Conservation (phyloP, 148 eudicot species). For the Selenicereus undatus region DNA sequence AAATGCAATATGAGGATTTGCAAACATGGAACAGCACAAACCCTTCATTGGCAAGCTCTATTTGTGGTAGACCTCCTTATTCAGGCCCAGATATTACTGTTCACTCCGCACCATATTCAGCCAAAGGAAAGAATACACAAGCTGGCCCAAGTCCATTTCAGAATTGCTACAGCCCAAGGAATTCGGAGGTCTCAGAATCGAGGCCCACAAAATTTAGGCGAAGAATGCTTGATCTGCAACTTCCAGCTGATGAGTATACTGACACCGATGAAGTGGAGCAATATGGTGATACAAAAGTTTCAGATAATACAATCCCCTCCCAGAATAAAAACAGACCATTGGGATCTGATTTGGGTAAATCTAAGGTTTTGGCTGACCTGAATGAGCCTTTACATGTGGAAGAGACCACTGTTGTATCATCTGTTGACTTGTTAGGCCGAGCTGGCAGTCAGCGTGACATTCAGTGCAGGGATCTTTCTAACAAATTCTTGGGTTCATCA, state of each 20-base stretch:
- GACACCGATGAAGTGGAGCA: slow-evolving; percentile 59
- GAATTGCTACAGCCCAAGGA: slow-evolving; percentile 43
- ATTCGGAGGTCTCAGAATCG: slow-evolving; percentile 56
- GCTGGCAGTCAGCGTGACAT: slow-evolving; percentile 24
- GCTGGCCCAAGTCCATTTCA: slow-evolving; percentile 26
- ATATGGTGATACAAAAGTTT: slow-evolving; percentile 21
- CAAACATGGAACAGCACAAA: slow-evolving; percentile 46
- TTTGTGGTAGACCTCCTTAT: slow-evolving; percentile 28
- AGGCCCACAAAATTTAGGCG: slow-evolving; percentile 75
- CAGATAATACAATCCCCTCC: slow-evolving; percentile 19
- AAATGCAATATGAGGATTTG: slow-evolving; percentile 43
- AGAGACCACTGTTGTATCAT: slow-evolving; percentile 32
- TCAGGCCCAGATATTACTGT: slow-evolving; percentile 30
- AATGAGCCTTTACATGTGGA: slow-evolving; percentile 69
- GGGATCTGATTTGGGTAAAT: slow-evolving; percentile 31
- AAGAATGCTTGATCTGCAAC: slow-evolving; percentile 71
- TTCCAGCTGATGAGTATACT: slow-evolving; percentile 67
- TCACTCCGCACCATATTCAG: slow-evolving; percentile 38
- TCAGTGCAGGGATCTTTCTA: slow-evolving; percentile 28
- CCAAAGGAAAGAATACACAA: slow-evolving; percentile 38
- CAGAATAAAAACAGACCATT: slow-evolving; percentile 23
- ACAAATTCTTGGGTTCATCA: slow-evolving; percentile 33
- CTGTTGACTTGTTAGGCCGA: slow-evolving; percentile 37
- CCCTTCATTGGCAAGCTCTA: slow-evolving; percentile 36
- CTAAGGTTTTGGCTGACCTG: slow-evolving; percentile 60